Conservation (phyloP, 495 filamentous ascomycete genomes). For the Penicillium roqueforti region DNA sequence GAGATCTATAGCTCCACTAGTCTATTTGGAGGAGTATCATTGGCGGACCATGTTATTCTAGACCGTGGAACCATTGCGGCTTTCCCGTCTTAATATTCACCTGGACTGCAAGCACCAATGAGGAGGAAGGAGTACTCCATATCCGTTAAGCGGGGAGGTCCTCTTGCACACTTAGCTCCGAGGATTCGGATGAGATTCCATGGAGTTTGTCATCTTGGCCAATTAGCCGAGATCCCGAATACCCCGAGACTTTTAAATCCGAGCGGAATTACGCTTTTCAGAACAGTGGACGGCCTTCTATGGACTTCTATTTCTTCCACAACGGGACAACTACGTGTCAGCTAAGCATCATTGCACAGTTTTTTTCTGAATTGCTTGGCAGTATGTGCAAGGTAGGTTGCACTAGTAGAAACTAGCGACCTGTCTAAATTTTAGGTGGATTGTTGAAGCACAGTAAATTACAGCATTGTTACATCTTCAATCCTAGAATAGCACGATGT, state of each 20-base stretch:
- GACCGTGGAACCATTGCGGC: not conserved
- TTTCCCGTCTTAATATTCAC: not conserved
- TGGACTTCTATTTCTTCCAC: not conserved
- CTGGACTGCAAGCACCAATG: not conserved
- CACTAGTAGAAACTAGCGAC: not conserved
- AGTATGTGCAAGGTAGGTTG: not conserved
- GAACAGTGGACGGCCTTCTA: not conserved
- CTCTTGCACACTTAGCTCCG: not conserved
- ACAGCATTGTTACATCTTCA: too few relatives aligned
- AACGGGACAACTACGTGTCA: not conserved
- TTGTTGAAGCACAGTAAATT: too few relatives aligned
- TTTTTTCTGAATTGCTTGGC: not conserved
- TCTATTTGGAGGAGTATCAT: not conserved
- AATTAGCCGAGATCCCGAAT: not conserved
- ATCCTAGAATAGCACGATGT: too few relatives aligned
- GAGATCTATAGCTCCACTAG: not conserved
- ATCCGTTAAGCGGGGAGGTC: not conserved
- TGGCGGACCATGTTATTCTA: not conserved
- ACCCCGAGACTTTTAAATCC: not conserved
- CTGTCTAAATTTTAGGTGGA: too few relatives aligned
- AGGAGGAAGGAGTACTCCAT: not conserved
- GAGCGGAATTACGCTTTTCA: not conserved
- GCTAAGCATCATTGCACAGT: not conserved
- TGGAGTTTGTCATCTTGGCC: not conserved
- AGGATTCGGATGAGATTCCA: not conserved